These are phyloP conservation scores for Puccinia polysora DNA, from an alignment of 1,284 basidiomycete genomes.

Conservation along the genomic window DNA sequence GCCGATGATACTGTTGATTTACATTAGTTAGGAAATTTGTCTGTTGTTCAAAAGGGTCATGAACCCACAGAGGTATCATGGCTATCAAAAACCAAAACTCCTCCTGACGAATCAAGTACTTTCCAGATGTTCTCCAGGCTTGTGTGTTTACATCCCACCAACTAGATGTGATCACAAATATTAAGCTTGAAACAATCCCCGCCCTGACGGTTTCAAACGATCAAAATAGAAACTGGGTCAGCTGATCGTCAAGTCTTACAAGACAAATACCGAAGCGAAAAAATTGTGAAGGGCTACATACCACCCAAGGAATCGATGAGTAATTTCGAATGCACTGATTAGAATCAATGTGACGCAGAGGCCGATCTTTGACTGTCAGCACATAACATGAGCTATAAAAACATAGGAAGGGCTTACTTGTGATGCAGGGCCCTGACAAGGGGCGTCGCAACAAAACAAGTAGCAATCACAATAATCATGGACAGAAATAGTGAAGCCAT, in stretches of 20 bases:
- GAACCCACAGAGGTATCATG: constrained; percentile 65
- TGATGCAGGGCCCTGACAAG: constrained; percentile 70
- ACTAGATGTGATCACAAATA: constrained; percentile 64
- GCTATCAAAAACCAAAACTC: constrained; percentile 69
- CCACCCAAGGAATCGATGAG: constrained; percentile 73
- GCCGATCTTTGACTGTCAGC: background rate
- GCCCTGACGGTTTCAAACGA: constrained; percentile 66
- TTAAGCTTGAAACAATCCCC: constrained; percentile 62
- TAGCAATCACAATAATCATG: constrained; percentile 59
- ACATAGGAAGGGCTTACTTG: constrained; percentile 58
- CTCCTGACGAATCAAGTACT: constrained; percentile 62
- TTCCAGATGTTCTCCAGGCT: constrained; percentile 60
- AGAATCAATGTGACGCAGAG: constrained; percentile 20
- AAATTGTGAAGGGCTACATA: constrained; percentile 64
- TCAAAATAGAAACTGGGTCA: constrained; percentile 61
- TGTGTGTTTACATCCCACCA: constrained; percentile 59
- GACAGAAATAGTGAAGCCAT: constrained; percentile 62
- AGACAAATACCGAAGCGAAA: constrained; percentile 63
- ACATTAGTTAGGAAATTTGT: background rate
- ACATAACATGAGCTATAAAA: background rate
- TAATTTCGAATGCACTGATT: constrained; percentile 65
- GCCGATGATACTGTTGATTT: constrained; percentile 20
- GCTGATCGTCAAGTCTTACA: no score
- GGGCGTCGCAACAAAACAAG: constrained; percentile 63
- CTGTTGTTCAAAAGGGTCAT: background rate